Evolutionary conservation across 495 filamentous ascomycete species (phyloP), one percentile per base, ranked within the genome.

Genomic region (Hypoxylon fragiforme): DNA sequence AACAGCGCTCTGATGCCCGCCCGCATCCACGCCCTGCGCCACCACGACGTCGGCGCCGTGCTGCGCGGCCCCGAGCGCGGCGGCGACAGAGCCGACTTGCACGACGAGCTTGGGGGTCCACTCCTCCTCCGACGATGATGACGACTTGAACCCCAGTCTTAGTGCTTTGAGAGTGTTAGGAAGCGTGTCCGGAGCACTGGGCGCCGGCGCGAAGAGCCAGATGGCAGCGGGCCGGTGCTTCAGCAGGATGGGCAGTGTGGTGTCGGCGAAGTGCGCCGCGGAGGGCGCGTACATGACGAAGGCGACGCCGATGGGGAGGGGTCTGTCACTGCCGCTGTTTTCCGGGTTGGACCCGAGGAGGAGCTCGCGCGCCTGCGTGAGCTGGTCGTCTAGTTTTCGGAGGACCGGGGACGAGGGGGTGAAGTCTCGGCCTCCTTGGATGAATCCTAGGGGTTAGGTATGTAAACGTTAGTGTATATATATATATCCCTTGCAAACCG

Each of bases 1-100:
- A 0, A 63, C 59, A 0, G 65, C 75, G 19, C 81, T 77, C 34
- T 88, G 88, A 64, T 94, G 89, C 0, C 89, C 89, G 0, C 89
- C 89, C 0, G 89, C 83, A 56, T 94, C 89, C 0, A 74, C 58
- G 0, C 89, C 89, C 68, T 94, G 89, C 0, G 86, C 78, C 1
- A 91, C 85, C 7, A 92, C 60, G 6, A 86, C 78, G 55, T 91
- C 84, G 1, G 82, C 85, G 2, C 70, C 65, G 5, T 70, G 45
- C 4, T 20, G 14, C 4, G 72, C 73, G 0, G 72, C 63, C 9
- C 79, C 70, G 12, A 76, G 58, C 13, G 85, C 83, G 15, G 83
- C 82, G 1, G 56, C 70, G 1, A 89, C 73, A 0, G 77, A 82
- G 6, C 86, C 83, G 43, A 90, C 76, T 54, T 91, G 88, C 20